Evolutionary conservation across 768 basidiomycete genomes (phyloP).

Genomic region (Leccinum subtestaceum): DNA sequence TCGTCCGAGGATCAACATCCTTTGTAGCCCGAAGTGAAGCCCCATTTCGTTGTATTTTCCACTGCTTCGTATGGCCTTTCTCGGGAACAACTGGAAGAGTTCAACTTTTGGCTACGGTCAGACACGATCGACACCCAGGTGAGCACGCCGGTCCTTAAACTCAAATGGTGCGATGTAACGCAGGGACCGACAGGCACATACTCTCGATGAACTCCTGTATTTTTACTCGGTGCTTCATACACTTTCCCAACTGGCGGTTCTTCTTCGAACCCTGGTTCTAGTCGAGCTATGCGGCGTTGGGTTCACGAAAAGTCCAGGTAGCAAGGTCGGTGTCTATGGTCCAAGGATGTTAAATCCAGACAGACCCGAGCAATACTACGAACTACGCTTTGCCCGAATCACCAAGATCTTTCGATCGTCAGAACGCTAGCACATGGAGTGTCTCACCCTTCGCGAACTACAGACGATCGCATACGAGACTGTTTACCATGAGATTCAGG

Average conservation of each 20-base stretch:
- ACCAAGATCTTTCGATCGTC: slow-evolving; percentile 59
- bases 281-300: slow-evolving; percentile 80
- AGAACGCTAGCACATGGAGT: slow-evolving; percentile 67
- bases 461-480: slow-evolving; percentile 53
- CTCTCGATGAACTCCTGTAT: slow-evolving; percentile 43
- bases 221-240: slow-evolving; percentile 49
- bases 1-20: not conserved
- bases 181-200: not conserved
- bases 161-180: not conserved
- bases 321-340: slow-evolving; percentile 43
- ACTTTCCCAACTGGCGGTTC: slow-evolving; percentile 48
- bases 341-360: not conserved
- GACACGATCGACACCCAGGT: slow-evolving; percentile 27
- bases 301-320: slow-evolving; percentile 63
- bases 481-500: slow-evolving; percentile 46
- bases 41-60: slow-evolving; percentile 73
- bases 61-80: slow-evolving; percentile 72
- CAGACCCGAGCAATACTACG: slow-evolving; percentile 57
- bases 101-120: slow-evolving; percentile 59
- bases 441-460: slow-evolving; percentile 45
- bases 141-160: not conserved
- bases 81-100: slow-evolving; percentile 63
- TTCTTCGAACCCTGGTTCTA: slow-evolving; percentile 62
- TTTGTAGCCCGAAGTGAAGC: slow-evolving; percentile 41
- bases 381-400: slow-evolving; percentile 80